These are phyloP conservation scores for Scheffersomyces spartinae DNA, from an alignment of 805 yeast genomes.

Conservation along the genomic window DNA sequence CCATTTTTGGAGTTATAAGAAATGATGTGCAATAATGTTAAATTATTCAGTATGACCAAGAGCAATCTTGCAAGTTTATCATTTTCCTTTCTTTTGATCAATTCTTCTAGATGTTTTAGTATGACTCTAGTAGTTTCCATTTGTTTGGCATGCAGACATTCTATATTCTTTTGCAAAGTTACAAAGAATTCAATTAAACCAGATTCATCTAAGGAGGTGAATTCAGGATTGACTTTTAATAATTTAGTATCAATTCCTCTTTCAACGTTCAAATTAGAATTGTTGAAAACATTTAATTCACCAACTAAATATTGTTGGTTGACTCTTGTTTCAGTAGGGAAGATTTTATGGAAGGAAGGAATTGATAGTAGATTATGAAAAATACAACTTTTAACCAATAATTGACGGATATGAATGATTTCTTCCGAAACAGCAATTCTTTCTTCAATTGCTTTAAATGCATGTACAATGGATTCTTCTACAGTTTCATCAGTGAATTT, in stretches of 20 bases:
- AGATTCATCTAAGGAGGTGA: constrained; percentile 29
- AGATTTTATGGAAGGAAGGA: constrained; percentile 13
- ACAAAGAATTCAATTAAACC: constrained; percentile 18
- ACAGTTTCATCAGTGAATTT: constrained; percentile 8
- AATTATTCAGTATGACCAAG: constrained; percentile 10
- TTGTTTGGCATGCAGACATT: constrained; percentile 13
- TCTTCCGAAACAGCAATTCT: constrained; percentile 3
- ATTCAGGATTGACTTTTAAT: constrained; percentile 22
- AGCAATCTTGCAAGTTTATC: constrained; percentile 18
- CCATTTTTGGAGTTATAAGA: constrained; percentile 8
- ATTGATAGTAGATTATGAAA: constrained; percentile 16
- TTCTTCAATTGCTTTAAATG: constrained; percentile 8
- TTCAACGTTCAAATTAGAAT: constrained; percentile 10
- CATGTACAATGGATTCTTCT: constrained; percentile 8
- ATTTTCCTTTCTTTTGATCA: constrained; percentile 14
- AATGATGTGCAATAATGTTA: constrained; percentile 8
- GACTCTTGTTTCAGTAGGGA: constrained; percentile 15
- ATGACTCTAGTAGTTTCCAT: constrained; percentile 12
- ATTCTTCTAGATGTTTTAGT: constrained; percentile 10
- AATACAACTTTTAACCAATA: constrained; percentile 19
- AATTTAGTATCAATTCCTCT: constrained; percentile 19
- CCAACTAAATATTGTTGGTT: constrained; percentile 14
- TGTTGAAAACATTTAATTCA: constrained; percentile 15
- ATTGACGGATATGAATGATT: constrained; percentile 13
- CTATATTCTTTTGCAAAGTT: constrained; percentile 11